Evolutionary conservation across 2,329 filamentous ascomycete species (phyloP).

Genomic region (Chalaropsis ovoidea): DNA sequence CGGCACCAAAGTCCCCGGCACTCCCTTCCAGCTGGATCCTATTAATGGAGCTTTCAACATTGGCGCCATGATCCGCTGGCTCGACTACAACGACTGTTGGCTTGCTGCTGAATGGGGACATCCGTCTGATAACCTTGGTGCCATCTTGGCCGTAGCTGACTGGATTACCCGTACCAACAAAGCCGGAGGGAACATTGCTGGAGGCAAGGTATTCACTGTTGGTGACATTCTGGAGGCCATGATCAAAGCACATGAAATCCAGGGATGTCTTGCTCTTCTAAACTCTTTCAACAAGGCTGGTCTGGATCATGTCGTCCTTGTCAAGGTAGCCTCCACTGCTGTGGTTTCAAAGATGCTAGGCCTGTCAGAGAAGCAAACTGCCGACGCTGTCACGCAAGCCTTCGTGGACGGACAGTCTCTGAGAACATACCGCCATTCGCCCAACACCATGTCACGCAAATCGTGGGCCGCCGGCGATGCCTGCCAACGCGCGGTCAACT

Average conservation of each 20-base stretch:
- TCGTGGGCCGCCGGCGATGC: conserved; percentile 98
- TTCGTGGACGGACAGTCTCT: conserved; percentile 95
- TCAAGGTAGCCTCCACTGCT: conserved; percentile 92
- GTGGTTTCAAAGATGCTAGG: conserved; percentile 94
- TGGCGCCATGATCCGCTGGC: conserved; percentile 95
- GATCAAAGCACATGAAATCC: conserved; percentile 99
- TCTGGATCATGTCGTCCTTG: conserved; percentile 91
- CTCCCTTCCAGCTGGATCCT: conserved; percentile 86
- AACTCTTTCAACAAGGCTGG: conserved; percentile 99
- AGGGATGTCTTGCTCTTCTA: conserved; percentile 89
- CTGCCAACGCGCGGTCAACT: conserved; percentile 87
- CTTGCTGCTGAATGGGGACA: conserved; percentile 97
- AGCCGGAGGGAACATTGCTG: conserved; percentile 65
- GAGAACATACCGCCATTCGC: conserved; percentile 92
- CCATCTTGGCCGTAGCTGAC: conserved; percentile 91
- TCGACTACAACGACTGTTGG: conserved; percentile 99
- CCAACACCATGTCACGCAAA: conserved; percentile 99
- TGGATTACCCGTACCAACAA: conserved; percentile 90
- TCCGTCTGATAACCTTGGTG: conserved; percentile 93
- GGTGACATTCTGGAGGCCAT: conserved; percentile 89
- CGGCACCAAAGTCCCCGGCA: conserved; percentile 82
- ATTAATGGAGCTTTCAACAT: conserved; percentile 98
- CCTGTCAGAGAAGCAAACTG: conserved; percentile 78
- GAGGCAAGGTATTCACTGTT: conserved; percentile 79
- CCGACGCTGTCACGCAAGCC: conserved; percentile 90